Percentiles rank a stretch among this genome's conserved stretches.
Evolutionary conservation across 306 rosid species (phyloP).

Genomic region (Fragaria vesca): DNA sequence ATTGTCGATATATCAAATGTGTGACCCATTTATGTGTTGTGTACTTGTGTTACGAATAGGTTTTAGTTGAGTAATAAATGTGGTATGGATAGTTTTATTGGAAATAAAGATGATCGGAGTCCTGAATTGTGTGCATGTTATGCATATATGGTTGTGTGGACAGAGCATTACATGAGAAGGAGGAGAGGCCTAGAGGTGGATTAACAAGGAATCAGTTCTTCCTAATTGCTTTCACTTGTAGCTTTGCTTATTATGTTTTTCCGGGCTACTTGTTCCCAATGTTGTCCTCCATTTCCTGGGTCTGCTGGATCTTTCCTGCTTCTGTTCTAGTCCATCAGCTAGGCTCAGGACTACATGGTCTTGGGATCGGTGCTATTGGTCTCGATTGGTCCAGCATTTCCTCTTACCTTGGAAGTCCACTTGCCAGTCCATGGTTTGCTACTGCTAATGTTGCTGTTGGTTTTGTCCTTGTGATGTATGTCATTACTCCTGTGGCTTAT

Average conservation of each 20-base stretch:
- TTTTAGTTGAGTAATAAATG: background rate
- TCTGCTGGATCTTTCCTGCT: slow-evolving; percentile 75
- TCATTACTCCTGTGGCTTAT: slow-evolving; percentile 58
- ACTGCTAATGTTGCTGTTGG: slow-evolving; percentile 78
- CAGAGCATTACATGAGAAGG: slow-evolving; percentile 81
- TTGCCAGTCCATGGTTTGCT: slow-evolving; percentile 95
- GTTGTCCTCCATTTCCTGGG: slow-evolving; percentile 70
- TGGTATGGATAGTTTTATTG: background rate
- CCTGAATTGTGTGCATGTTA: background rate
- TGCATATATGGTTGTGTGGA: slow-evolving; percentile 4
- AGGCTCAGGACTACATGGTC: slow-evolving; percentile 80
- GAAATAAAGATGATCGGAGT: background rate
- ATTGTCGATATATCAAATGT: no score
- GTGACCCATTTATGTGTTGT: no score
- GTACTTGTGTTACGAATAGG: no score
- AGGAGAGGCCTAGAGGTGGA: slow-evolving; percentile 53
- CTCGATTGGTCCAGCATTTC: slow-evolving; percentile 77
- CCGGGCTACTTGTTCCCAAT: slow-evolving; percentile 78
- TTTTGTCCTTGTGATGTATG: slow-evolving; percentile 53
- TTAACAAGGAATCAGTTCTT: slow-evolving; percentile 67
- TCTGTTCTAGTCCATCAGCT: slow-evolving; percentile 66
- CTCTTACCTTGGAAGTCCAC: slow-evolving; percentile 77
- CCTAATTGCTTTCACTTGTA: slow-evolving; percentile 59
- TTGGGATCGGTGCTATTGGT: slow-evolving; percentile 70
- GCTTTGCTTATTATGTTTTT: slow-evolving; percentile 71